Evolutionary conservation across 192 early-diverging fungal species (phyloP), one percentile per base, ranked within the genome.

Genomic region (Coemansia sp.): DNA sequence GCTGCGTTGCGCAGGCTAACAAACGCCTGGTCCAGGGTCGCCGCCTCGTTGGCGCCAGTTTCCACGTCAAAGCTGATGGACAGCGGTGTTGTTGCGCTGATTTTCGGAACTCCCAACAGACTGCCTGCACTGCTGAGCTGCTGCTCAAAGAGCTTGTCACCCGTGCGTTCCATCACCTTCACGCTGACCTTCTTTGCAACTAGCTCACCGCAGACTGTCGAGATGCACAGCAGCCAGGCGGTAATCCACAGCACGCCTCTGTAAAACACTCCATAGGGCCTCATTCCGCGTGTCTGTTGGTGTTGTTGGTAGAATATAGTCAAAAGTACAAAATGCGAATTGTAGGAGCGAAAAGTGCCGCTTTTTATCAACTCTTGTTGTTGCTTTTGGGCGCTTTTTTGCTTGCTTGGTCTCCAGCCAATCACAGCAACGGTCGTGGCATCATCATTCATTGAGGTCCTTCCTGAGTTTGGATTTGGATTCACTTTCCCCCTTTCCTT

Each of bases 131-230:
- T 40, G 63, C 50, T 31, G 38, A 74, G 64, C 34, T 27, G 42
- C 50, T 74, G 20, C 6, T 63, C 64, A 36, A 80, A 68, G 38
- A 71, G 61, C 68, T 65, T 68, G 72, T 74, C 78, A 25, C 78
- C 78, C 0, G 78, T 74, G 36, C 78, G 78, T 58, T 80, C 78
- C 54, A 71, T 57, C 36, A 71, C 72, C 28, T 58, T 66, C 13
- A 80, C 64, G 2, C 50, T 60, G 33, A 80, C 61, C 58, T 68
- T 59, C 40, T 37, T 57, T 8, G 59, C 62, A 20, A 59, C 45
- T 3, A 74, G 52, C 22, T 57, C 33, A 8, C 50, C 62, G 23
- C 25, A 20, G 59, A 60, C 41, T 7, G 59, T 52, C 52, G 52
- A 54, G 52, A 54, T 40, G 37, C 63, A 2, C 36, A 17, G 34